Base-by-base conservation (phyloP, 768 basidiomycete species). In the Lyophyllum atratum region DNA sequence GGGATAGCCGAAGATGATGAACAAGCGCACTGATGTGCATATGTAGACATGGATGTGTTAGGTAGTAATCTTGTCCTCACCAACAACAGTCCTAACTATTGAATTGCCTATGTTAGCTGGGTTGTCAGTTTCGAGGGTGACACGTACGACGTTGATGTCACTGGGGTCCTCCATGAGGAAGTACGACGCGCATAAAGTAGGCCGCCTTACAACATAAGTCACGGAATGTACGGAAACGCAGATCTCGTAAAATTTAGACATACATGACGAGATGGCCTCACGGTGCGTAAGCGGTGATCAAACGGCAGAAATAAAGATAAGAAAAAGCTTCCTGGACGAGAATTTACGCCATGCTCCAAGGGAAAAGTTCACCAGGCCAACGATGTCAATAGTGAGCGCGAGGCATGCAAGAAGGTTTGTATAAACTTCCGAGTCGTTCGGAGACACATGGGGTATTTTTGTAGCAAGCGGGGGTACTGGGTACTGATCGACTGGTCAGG, bases 371-470 rank as follows among this genome's bases (percentile, higher is more conserved):
- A 19, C 10, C 11, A 21, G 4, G 9, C 24, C 51, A 25, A n/a
- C 21, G 1, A 37, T 42, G 24, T 28, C 37, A 39, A 42, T 28
- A 28, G 39, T 7, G 17, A 42, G 24, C 26, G 25, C 47, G 40
- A 40, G 24, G 42, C 43, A 11, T 40, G 42, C 17, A 28, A 46
- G 34, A n/a, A 17, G 26, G 7, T 24, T 12, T 21, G 25, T 34
- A 28, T 14, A 29, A 49, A n/a, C 39, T 33, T 49, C 60, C 60
- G 56, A 33, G 46, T 25, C 37, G 49, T 55, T 55, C 54, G 54
- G 53, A 2, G 22, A 19, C 33, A 7, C 39, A 2, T 42, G 39
- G 29, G 28, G 31, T 42, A 40, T 53, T 56, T 50, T 44, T 19
- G 22, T 22, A 37, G 43, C 24, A 31, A 19, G 34, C 40, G 26